Evolutionary conservation across 805 yeast species (phyloP), one percentile per base, ranked within the genome.

Genomic region (Torulaspora delbrueckii): DNA sequence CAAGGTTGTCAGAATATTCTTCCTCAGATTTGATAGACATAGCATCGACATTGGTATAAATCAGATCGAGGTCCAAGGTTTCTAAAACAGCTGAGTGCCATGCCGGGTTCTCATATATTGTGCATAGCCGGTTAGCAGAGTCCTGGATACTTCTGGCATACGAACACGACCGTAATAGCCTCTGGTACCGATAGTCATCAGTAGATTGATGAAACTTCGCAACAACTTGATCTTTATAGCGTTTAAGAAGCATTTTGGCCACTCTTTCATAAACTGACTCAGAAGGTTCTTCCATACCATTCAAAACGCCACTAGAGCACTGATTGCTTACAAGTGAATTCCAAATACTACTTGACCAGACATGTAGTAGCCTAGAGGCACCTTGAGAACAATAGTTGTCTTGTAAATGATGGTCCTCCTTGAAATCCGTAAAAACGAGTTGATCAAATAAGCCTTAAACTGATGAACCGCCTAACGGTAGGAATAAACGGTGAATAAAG

Each of bases 31-130:
- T 41, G 57, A 52, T 56, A 23, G 71, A 71, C 50, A 76, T 60
- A 12, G 59, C 52, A 42, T 84, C 95, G 0, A 86, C 88, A 18
- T 78, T 80, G 0, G 67, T 63, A 53, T 78, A 82, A 1, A 89
- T 73, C 18, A 60, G 55, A 2, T 73, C 84, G 24, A 86, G 61
- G 43, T 87, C 84, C 26, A 90, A 68, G 0, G 75, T 64, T 23
- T 78, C 87, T 24, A 89, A 64, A 0, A 86, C 95, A 2, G 56
- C 56, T 34, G 82, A 84, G 37, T 77, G 73, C 52, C 70, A 63
- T 1, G 52, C 66, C 0, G 68, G 55, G 43, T 75, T 66, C 28
- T 75, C 78, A 52, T 77, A 79, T 13, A 59, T 57, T 18, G 39
- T 45, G 38, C 67, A 60, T 16, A 61, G 43, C n/a, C 56, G 40